Evolutionary conservation across 2,329 filamentous ascomycete species (phyloP), one percentile per base, ranked within the genome.

Genomic region (Helotiales sp.): DNA sequence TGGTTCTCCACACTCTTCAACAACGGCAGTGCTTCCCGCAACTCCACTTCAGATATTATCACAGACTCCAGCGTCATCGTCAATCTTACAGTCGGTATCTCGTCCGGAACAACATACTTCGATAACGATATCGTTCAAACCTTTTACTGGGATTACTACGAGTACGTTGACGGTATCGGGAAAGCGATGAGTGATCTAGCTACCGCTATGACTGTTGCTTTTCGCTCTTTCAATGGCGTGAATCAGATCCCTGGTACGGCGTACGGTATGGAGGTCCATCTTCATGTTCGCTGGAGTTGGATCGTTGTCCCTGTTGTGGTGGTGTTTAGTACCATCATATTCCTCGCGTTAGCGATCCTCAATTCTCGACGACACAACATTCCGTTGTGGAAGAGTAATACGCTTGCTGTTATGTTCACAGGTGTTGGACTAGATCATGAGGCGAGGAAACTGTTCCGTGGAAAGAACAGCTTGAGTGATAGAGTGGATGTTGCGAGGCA

Each of bases 61-160:
- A 31, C 29, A 38, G 52, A 54, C n/a, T 30, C 38, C 10, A 33
- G 44, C 15, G 52, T 54, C 22, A 25, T 54, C 7, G 52, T 54
- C 30, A 54, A 54, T 17, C 52, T 54, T 4, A 54, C 52, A 15
- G 52, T 54, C 30, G 52, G 52, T 8, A 54, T 48, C 22, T 54
- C 52, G 8, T 36, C 40, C 31, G 52, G 52, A 1, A 54, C 52
- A 6, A 54, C 52, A n/a, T 54, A 59, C 36, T 59, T 59, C 19
- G 57, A 71, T 68, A 44, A 40, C 1, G 73, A 75, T 52, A 67
- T 74, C 47, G 71, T 74, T 13, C 72, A 73, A 25, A 72, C 72
- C 2, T 74, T 75, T 49, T 75, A 74, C 64, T 74, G 71, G 72
- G 73, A 73, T 58, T 74, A 75, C 66, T 74, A 74, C 63, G 65